A percentile compares a stretch with the other conserved stretches of the same genome.
Conservation (phyloP, 192 early-diverging fungal species). For the Coemansia aciculifera region DNA sequence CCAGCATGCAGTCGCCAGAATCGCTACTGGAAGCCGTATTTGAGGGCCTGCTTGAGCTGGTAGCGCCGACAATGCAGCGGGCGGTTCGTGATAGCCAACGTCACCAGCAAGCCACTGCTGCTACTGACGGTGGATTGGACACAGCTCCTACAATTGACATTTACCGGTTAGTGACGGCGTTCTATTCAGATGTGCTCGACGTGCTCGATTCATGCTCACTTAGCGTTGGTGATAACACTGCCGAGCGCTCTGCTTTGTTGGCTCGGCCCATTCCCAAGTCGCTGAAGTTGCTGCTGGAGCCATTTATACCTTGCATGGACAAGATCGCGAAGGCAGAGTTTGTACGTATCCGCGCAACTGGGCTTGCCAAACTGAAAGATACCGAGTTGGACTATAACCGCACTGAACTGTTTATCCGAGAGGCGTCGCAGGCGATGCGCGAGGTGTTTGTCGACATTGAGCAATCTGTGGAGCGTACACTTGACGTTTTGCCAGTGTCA, state of each 20-base stretch:
- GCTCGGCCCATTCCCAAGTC: slow-evolving; percentile 22
- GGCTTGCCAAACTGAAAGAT: slow-evolving; percentile 11
- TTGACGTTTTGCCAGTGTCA: slow-evolving; percentile 31
- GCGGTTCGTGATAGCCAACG: neutral
- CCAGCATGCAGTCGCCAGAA: slow-evolving; percentile 12
- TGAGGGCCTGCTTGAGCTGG: slow-evolving; percentile 12
- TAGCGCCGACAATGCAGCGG: slow-evolving; percentile 22
- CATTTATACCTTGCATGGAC: slow-evolving; percentile 27
- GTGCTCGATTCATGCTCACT: slow-evolving; percentile 13
- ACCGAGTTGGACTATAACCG: slow-evolving; percentile 5
- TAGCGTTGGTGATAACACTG: slow-evolving; percentile 32
- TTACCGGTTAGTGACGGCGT: slow-evolving; percentile 19
- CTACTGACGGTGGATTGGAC: neutral
- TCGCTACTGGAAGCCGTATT: slow-evolving; percentile 22
- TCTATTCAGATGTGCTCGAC: slow-evolving; percentile 8
- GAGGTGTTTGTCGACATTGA: slow-evolving; percentile 37
- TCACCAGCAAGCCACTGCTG: neutral
- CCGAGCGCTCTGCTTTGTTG: neutral
- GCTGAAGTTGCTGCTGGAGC: slow-evolving; percentile 35
- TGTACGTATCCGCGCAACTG: slow-evolving; percentile 14
- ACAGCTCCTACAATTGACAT: slow-evolving; percentile 3
- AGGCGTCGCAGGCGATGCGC: slow-evolving; percentile 16
- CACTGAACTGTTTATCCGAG: slow-evolving; percentile 22
- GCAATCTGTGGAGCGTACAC: slow-evolving; percentile 14
- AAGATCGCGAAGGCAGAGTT: slow-evolving; percentile 15